Evolutionary conservation across 805 yeast species (phyloP).

Genomic region (Hanseniaspora opuntiae): DNA sequence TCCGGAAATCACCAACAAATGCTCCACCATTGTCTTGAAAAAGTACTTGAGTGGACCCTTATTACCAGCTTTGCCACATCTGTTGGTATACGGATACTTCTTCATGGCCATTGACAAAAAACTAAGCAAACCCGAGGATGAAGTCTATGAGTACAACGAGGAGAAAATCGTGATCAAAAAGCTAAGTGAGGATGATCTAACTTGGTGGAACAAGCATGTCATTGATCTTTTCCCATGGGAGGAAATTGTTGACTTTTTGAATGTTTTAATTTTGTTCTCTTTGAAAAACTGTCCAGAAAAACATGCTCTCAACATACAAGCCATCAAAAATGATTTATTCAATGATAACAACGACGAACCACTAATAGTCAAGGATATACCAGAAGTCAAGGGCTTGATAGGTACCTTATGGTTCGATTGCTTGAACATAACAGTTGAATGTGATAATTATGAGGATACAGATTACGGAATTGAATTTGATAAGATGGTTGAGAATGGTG

Average conservation of each 20-base stretch:
- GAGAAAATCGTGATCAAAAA: not conserved
- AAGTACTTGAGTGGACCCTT: constrained; percentile 58
- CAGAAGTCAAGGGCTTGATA: constrained; percentile 78
- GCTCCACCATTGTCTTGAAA: constrained; percentile 53
- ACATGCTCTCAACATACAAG: constrained; percentile 32
- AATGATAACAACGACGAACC: not conserved
- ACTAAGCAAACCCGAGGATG: constrained; percentile 21
- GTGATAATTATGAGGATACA: constrained; percentile 26
- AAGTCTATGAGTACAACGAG: not conserved
- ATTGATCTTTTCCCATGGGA: constrained; percentile 57
- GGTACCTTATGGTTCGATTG: constrained; percentile 70
- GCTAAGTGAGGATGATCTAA: not conserved
- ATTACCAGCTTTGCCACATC: constrained; percentile 56
- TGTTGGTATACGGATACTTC: constrained; percentile 66
- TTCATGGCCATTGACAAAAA: constrained; percentile 51
- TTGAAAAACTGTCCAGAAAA: constrained; percentile 15
- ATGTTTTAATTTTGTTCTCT: constrained; percentile 36
- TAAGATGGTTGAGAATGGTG: constrained; percentile 25
- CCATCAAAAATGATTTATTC: constrained; percentile 43
- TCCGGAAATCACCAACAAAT: constrained; percentile 45
- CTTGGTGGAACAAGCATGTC: constrained; percentile 26
- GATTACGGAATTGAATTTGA: constrained; percentile 44
- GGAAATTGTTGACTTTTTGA: constrained; percentile 47
- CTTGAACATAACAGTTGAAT: not conserved
- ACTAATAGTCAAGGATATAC: constrained; percentile 25